Conservation (phyloP, 2,329 filamentous ascomycete species). For the Colletotrichum liriopes region DNA sequence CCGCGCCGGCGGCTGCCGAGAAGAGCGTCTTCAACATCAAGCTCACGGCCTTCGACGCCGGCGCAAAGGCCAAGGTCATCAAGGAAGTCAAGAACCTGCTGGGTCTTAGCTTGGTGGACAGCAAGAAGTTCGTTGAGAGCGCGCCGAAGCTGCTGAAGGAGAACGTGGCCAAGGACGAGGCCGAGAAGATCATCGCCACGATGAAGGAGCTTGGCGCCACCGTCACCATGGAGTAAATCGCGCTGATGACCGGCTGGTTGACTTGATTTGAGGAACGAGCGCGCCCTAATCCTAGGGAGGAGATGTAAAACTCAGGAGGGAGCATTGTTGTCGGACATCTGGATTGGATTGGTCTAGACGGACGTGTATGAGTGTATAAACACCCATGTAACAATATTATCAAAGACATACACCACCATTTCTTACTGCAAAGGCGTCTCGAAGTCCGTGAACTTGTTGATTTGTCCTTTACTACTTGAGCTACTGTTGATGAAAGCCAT, state of each 20-base stretch:
- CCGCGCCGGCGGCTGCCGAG: constrained; percentile 91
- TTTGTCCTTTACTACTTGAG: neutral
- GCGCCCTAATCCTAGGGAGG: constrained; percentile 23
- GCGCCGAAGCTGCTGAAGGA: constrained; percentile 99
- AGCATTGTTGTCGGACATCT: constrained; percentile 37
- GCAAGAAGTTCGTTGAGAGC: constrained; percentile 99
- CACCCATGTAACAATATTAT: constrained; percentile 52
- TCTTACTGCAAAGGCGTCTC: neutral
- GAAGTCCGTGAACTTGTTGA: neutral
- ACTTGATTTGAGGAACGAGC: constrained; percentile 20
- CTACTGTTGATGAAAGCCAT: constrained; percentile 2
- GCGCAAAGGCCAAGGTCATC: constrained; percentile 97
- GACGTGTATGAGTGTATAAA: constrained; percentile 49
- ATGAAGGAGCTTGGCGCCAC: constrained; percentile 95
- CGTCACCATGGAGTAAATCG: constrained; percentile 87
- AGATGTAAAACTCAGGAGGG: constrained; percentile 22
- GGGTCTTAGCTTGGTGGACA: constrained; percentile 95
- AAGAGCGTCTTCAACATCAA: constrained; percentile 98
- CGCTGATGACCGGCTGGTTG: neutral
- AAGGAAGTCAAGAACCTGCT: constrained; percentile 99
- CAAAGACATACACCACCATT: constrained; percentile 43
- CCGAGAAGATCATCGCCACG: constrained; percentile 96
- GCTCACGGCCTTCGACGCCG: constrained; percentile 89
- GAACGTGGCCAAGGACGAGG: constrained; percentile 97
- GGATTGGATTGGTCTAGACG: constrained; percentile 40